Base-by-base conservation (phyloP, 1,284 basidiomycete genomes). In the Cryptococcus sp. region DNA sequence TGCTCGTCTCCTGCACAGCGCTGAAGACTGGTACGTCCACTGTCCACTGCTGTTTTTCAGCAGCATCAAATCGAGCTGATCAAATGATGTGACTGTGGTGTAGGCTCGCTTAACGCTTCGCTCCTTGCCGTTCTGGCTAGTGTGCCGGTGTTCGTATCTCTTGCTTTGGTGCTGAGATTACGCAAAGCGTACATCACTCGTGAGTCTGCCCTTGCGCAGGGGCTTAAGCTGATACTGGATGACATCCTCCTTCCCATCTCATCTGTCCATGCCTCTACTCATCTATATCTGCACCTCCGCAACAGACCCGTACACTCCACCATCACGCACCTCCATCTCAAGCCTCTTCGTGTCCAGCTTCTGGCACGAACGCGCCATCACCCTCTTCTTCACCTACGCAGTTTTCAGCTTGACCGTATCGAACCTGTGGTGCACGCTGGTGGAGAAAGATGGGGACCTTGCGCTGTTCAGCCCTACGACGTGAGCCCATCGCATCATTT, bases 101-200 rank as follows among this genome's bases (percentile, higher is more conserved):
- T 23, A 62, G 63, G 16, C 8, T 54, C 43, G 17, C 50, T 60
- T 50, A 23, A 60, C 20, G 47, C 54, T 8, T 65, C 67, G 23
- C 64, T 68, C 10, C 85, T 88, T 41, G 70, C 78, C 67, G 85
- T 88, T 74, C 79, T 81, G 76, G 82, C 86, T 61, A 80, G 71
- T 20, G 84, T 61, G 57, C 82, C 84, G 71, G 81, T 85, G 61
- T 84, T 70, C 35, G 27, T 61, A 15, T 40, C 58, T 23, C 42
- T 68, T 13, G 66, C 64, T 47, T 55, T 65, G 3, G 50, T 70
- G 7, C 59, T 75, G 1, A 62, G 61, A 7, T 59, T 58, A 0
- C 55, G 72, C 4, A 57, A 66, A 23, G 54, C 64, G 16, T 67
- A 64, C 50, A 69, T 76, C 38, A 67, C 65, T 16, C 50, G 73